Base-by-base conservation (phyloP, 441 rosid genomes). In the Erodium moschatum region DNA sequence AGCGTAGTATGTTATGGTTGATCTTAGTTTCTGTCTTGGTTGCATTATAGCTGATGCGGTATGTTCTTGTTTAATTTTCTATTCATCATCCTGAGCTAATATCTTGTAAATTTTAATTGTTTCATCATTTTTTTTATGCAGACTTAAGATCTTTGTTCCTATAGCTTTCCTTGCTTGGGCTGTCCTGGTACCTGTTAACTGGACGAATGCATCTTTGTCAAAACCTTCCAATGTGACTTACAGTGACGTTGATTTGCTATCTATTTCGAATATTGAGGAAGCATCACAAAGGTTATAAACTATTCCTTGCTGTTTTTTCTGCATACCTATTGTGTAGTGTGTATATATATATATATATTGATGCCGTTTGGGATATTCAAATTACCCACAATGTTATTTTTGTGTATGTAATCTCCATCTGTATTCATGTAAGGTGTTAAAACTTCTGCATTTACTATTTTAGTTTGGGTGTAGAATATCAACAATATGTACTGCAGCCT, bases 141-240 rank as follows among this genome's bases (percentile, higher is more conserved):
- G 97, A 63, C 85, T 94, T 61, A 94, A 94, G 85, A 89, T 94
- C 56, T 94, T 94, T 80, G 85, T 84, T 72, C 99, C 99, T 29
- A 80, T 94, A 58, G 81, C 97, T 42, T 33, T 87, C 40, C 79
- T 94, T 70, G 92, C 97, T 0, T 94, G 94, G 97, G 72, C 89
- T 1, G 66, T 89, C 65, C 80, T 91, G 77, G 92, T 94, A 63
- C 97, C 99, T 0, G 89, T 94, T 33, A 85, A 94, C 77, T 86
- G 71, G 72, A 88, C 96, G 7, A 87, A 85, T 67, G n/a, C 56
- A 69, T 72, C 81, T 18, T 70, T 90, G 1, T 8, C 64, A 11
- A 9, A 58, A 10, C 31, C 64, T 50, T 16, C 72, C 15, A 85
- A 86, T 68, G 89, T 94, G 40, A 94, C 97, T 72, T 73, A 91